A percentile compares a stretch with the other conserved stretches of the same genome.
These are phyloP conservation scores for Aspergillus olivimuriae DNA, from an alignment of 495 filamentous ascomycete genomes.

Conservation along the genomic window DNA sequence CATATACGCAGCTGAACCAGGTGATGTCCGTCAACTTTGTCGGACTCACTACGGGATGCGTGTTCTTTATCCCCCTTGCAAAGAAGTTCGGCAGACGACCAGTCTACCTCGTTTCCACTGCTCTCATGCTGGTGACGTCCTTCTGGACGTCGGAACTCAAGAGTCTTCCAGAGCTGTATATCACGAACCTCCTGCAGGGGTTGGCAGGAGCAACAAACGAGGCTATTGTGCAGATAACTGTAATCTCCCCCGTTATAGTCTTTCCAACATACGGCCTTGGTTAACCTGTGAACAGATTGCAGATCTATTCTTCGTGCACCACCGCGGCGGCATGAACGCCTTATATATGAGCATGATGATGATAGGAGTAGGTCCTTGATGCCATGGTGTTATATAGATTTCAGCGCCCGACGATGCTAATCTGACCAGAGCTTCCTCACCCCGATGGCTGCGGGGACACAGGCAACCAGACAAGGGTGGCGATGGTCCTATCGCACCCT, in stretches of 20 bases:
- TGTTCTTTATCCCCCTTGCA: constrained; percentile 29
- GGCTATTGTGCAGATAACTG: constrained; percentile 29
- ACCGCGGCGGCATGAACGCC: constrained; percentile 31
- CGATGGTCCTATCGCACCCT: constrained; percentile 25
- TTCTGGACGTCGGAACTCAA: constrained; percentile 23
- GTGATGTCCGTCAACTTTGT: constrained; percentile 29
- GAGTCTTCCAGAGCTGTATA: constrained; percentile 21
- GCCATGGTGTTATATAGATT: background rate
- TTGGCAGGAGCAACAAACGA: constrained; percentile 32
- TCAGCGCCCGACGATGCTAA: background rate
- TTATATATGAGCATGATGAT: constrained; percentile 31
- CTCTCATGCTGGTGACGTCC: constrained; percentile 24
- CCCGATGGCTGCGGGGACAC: constrained; percentile 27
- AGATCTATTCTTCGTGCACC: constrained; percentile 35
- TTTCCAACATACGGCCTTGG: background rate
- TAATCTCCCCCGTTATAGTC: constrained; percentile 2
- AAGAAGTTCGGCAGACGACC: constrained; percentile 30
- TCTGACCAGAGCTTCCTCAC: constrained; percentile 32
- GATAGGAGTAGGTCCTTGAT: constrained; percentile 24
- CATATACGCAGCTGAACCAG: constrained; percentile 22
- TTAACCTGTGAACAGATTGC: constrained; percentile 17
- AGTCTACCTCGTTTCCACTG: constrained; percentile 26
- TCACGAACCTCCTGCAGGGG: constrained; percentile 25
- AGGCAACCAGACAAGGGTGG: constrained; percentile 29
- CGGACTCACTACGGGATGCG: constrained; percentile 25